These are phyloP conservation scores for Pestalotiopsis sp. DNA, from an alignment of 2,329 filamentous ascomycete genomes.

Conservation along the genomic window DNA sequence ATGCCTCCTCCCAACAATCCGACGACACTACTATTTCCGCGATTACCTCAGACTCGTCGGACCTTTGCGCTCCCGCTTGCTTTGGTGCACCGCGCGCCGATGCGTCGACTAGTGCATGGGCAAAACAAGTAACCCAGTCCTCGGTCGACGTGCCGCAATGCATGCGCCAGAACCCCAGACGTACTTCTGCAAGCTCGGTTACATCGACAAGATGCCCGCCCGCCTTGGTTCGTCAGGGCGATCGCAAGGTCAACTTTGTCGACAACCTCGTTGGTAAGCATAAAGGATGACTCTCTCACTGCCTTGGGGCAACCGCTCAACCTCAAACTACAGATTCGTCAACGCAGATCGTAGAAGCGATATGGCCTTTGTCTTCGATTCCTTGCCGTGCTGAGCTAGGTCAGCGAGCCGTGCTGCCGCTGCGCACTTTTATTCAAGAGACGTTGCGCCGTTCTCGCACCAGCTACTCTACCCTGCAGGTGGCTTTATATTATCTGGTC, in stretches of 20 bases:
- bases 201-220: conserved; percentile 66
- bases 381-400: conserved; percentile 72
- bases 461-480: conserved; percentile 95
- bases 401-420: conserved; percentile 76
- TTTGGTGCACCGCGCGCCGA: conserved; percentile 32
- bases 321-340: conserved; percentile 72
- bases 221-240: conserved; percentile 78
- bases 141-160: conserved; percentile 58
- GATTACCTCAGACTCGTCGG: conserved; percentile 55
- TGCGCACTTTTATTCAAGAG: conserved; percentile 97
- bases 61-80: conserved; percentile 46
- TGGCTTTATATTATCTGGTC: conserved; percentile 93
- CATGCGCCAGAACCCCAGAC: conserved; percentile 64
- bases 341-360: conserved; percentile 93
- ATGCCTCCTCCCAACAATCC: conserved; percentile 68
- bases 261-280: conserved; percentile 96
- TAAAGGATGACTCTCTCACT: conserved; percentile 27
- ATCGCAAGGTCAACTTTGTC: conserved; percentile 93
- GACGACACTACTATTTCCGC: conserved; percentile 67
- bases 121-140: conserved; percentile 32
- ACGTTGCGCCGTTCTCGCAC: conserved; percentile 92
- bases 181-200: conserved; percentile 54
- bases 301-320: conserved; percentile 31
- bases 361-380: conserved; percentile 89
- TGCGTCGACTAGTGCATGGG: conserved; percentile 30